Conservation (phyloP, 2,329 filamentous ascomycete species). For the Cercospora sp. region DNA sequence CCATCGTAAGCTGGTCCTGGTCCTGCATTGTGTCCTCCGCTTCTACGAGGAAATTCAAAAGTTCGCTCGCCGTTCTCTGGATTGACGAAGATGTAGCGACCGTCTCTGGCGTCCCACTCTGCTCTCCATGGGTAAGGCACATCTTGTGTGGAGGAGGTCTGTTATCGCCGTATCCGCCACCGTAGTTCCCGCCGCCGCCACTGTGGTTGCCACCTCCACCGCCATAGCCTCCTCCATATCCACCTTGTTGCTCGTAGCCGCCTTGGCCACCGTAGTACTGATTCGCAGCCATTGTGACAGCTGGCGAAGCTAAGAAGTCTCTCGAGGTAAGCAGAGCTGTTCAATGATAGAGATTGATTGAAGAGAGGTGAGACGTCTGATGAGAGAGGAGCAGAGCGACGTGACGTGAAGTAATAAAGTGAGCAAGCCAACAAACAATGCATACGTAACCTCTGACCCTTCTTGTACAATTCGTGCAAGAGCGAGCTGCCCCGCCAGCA, state of each 20-base stretch:
- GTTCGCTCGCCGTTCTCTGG: conserved; percentile 48
- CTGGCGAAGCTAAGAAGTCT: background rate
- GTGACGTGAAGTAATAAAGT: background rate
- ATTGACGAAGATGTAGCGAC: conserved; percentile 51
- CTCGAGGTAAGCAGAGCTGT: background rate
- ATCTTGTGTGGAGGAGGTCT: conserved; percentile 33
- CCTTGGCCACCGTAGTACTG: conserved; percentile 17
- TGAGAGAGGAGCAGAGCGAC: background rate
- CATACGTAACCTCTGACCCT: background rate
- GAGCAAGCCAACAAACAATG: background rate
- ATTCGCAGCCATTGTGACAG: background rate
- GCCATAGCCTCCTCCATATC: conserved; percentile 8
- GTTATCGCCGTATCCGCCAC: background rate
- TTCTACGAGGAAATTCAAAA: conserved; percentile 41
- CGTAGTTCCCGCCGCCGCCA: conserved; percentile 4
- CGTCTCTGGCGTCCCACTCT: conserved; percentile 46
- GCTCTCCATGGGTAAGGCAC: conserved; percentile 49
- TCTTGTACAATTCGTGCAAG: background rate
- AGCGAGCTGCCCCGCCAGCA: conserved; percentile 4
- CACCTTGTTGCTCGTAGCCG: conserved; percentile 6
- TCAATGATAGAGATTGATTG: background rate
- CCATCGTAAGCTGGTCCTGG: conserved; percentile 24
- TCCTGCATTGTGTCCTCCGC: conserved; percentile 19
- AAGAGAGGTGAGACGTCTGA: background rate
- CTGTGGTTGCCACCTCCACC: background rate